A percentile compares a stretch with the other conserved stretches of the same genome.
These are phyloP conservation scores for Candida easanensis DNA, from an alignment of 805 yeast genomes.

Conservation along the genomic window DNA sequence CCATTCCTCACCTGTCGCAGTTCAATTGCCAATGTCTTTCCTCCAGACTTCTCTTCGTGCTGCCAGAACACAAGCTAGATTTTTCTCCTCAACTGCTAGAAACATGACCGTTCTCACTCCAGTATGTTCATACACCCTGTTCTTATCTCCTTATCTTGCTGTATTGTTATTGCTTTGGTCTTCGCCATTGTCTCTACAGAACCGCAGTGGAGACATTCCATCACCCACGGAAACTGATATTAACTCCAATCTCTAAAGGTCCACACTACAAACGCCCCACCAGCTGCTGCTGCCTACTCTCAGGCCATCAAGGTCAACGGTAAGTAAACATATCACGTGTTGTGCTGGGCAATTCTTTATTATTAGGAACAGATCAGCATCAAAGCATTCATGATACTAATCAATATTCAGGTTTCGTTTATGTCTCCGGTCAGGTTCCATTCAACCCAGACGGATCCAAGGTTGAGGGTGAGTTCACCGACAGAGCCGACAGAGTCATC, in stretches of 20 bases:
- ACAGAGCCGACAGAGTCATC: slow-evolving; percentile 73
- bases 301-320: slow-evolving; percentile 91
- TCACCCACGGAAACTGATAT: too few relatives aligned
- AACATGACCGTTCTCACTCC: slow-evolving; percentile 35
- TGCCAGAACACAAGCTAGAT: slow-evolving; percentile 22
- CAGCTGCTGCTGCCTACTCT: slow-evolving; percentile 95
- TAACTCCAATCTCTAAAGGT: slow-evolving; percentile 36
- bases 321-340: slow-evolving; percentile 13
- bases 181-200: too few relatives aligned
- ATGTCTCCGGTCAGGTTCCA: slow-evolving; percentile 95
- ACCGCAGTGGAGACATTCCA: too few relatives aligned
- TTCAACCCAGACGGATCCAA: slow-evolving; percentile 79
- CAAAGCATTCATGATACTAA: too few relatives aligned
- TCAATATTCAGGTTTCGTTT: slow-evolving; percentile 62
- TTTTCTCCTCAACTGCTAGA: slow-evolving; percentile 25
- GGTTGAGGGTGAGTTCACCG: slow-evolving; percentile 72
- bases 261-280: slow-evolving; percentile 78
- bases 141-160: slow-evolving; percentile 12
- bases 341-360: too few relatives aligned
- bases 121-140: slow-evolving; percentile 21
- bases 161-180: too few relatives aligned
- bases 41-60: slow-evolving; percentile 23
- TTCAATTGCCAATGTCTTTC: slow-evolving; percentile 21
- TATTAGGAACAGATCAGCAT: background rate
- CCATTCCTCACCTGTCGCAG: background rate